Conservation (phyloP, 2,329 filamentous ascomycete species). For the Trichoderma cornu-damae region DNA sequence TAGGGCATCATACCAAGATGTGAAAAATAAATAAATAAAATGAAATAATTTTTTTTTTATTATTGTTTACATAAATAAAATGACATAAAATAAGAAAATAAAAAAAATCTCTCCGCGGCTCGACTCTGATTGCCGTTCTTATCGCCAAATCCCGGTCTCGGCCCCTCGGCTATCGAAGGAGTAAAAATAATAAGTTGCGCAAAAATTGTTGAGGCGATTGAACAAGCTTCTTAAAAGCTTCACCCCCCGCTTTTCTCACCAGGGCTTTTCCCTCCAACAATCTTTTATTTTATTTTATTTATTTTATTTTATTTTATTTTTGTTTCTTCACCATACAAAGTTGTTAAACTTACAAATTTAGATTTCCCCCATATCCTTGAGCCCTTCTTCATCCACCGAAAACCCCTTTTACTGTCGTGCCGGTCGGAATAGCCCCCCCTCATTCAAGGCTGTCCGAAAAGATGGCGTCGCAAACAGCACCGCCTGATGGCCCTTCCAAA, state of each 20-base stretch:
- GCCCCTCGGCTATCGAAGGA: conserved; percentile 9
- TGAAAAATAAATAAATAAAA: background rate
- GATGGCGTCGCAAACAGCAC: conserved; percentile 11
- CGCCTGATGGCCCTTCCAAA: conserved; percentile 15
- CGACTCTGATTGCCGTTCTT: too few relatives aligned
- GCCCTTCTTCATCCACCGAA: background rate
- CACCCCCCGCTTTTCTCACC: conserved; percentile 1
- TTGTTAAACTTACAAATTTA: background rate
- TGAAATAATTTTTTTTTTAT: too few relatives aligned
- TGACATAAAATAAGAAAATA: too few relatives aligned
- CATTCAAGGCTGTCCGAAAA: background rate
- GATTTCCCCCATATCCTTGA: background rate
- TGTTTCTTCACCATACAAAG: background rate
- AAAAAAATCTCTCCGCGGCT: background rate
- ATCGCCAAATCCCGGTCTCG: conserved; percentile 9
- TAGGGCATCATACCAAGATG: too few relatives aligned
- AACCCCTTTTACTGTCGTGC: conserved; percentile 4
- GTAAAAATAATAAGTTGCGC: too few relatives aligned
- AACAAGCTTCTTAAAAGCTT: background rate
- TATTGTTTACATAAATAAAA: background rate
- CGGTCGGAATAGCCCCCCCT: conserved; percentile 18
- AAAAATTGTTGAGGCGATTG: background rate
- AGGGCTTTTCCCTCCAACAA: too few relatives aligned
- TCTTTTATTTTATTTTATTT: too few relatives aligned
- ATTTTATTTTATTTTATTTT: too few relatives aligned